Evolutionary conservation across 306 rosid species (phyloP).

Genomic region (Dalbergia oliveri): DNA sequence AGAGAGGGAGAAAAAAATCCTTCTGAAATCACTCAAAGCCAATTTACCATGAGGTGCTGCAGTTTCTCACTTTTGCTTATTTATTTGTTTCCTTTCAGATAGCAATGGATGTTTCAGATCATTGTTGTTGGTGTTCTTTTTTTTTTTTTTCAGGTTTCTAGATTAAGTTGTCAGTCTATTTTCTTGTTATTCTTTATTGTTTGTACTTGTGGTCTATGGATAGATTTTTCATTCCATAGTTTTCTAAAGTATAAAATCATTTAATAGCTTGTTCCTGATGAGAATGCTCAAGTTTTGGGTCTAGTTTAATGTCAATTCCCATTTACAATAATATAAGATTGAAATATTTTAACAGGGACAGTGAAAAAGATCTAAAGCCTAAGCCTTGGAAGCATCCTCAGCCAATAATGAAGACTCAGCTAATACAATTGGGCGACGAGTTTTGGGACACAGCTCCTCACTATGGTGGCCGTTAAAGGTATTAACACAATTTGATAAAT

Average conservation of each 20-base stretch:
- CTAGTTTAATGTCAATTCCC: slow-evolving; percentile 30
- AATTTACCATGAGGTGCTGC: neutral
- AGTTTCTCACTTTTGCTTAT: neutral
- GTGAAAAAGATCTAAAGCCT: slow-evolving; percentile 86
- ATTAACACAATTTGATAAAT: slow-evolving; percentile 25
- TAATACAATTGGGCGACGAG: slow-evolving; percentile 88
- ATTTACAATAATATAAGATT: slow-evolving; percentile 32
- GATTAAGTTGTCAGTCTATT: neutral
- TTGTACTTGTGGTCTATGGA: neutral
- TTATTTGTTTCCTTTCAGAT: slow-evolving; percentile 6
- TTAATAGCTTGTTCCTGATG: slow-evolving; percentile 39
- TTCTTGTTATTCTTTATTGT: slow-evolving; percentile 16
- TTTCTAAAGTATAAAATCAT: slow-evolving; percentile 9
- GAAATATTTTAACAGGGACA: slow-evolving; percentile 60
- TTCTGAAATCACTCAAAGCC: too few species aligned
- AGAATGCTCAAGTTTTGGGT: slow-evolving; percentile 24
- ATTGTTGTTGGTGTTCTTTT: neutral
- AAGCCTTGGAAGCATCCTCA: slow-evolving; percentile 99
- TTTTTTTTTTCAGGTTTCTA: neutral
- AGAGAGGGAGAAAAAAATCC: neutral
- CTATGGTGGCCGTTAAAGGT: slow-evolving; percentile 98
- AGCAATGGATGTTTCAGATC: neutral
- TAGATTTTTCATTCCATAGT: neutral
- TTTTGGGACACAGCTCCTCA: slow-evolving; percentile 99
- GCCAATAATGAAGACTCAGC: slow-evolving; percentile 91